Evolutionary conservation across 2,329 filamentous ascomycete species (phyloP), one percentile per base, ranked within the genome.

Genomic region (Colletotrichum musae): DNA sequence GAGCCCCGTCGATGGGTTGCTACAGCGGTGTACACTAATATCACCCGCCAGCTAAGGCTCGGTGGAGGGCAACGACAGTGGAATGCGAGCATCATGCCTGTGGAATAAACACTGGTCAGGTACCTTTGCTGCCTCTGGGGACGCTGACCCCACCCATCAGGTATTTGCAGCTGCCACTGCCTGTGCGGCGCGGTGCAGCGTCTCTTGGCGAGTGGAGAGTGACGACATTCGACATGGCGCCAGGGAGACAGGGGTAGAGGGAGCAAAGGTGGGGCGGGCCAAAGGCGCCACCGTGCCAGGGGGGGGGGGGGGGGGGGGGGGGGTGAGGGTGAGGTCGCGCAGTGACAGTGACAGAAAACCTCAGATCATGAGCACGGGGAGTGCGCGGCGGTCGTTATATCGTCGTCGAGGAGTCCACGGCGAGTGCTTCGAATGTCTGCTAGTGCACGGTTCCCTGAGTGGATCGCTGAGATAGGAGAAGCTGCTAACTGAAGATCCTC

Each of bases 1-100:
- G 18, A 18, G 18, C 18, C 18, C 18, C 18, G 18, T 18, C 18
- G 18, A 18, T 18, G 18, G 18, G 18, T 60, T 6, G 58, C 18
- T 48, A 16, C 58, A 28, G 45, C 39, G 39, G 58, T 41, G 28
- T 52, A 60, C 58, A 18, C 18, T 18, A 18, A 18, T 18, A 18
- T 18, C 58, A 47, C 28, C 32, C n/a, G 16, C 51, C 47, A 64
- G 60, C 41, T 53, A 47, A 54, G 48, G 47, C 26, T 47, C 16
- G 15, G 48, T 21, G 60, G 26, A 10, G 28, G 54, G 24, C 48
- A 48, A 36, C 47, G 54, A 41, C 48, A 50, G 6, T 53, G 54
- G 66, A 57, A 69, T 66, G 66, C 66, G 58, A 51, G 62, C 56
- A 69, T 69, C 54, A 66, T 69, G 66, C 66, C 56, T 69, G 43